Percentiles rank a stretch among this genome's conserved stretches.
These are phyloP conservation scores for Termitomyces sp. DNA, from an alignment of 768 basidiomycete species.

Conservation along the genomic window DNA sequence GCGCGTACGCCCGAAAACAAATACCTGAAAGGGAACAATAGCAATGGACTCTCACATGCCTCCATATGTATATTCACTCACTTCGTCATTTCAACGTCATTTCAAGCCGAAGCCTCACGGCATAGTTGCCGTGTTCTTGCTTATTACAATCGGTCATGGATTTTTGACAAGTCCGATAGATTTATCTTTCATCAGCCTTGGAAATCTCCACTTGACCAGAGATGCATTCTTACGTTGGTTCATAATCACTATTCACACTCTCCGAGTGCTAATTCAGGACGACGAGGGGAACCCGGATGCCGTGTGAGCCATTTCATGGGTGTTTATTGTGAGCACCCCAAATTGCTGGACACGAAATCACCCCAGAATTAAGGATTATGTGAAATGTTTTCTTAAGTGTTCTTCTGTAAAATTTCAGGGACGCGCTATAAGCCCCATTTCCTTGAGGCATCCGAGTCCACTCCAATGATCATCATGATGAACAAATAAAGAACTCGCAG, in stretches of 20 bases:
- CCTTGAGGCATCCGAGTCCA: background rate
- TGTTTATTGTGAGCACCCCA: background rate
- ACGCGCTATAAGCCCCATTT: background rate
- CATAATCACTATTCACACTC: background rate
- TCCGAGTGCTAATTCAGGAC: background rate
- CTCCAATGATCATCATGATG: background rate
- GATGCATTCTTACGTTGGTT: background rate
- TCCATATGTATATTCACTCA: background rate
- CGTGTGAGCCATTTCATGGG: background rate
- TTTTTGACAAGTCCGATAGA: background rate
- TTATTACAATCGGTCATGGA: background rate
- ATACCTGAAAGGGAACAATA: background rate
- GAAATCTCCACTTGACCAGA: background rate
- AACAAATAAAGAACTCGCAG: background rate
- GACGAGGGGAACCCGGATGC: background rate
- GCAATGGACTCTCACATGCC: background rate
- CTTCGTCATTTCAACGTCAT: background rate
- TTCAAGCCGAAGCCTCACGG: background rate
- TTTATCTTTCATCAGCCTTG: background rate
- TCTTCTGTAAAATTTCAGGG: background rate
- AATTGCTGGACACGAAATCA: background rate
- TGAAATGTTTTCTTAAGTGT: background rate
- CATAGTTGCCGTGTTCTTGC: background rate
- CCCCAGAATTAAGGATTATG: background rate
- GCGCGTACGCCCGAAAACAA: background rate